Base-by-base conservation (phyloP, 208 protist genomes). In the Leishmania amazonensis region DNA sequence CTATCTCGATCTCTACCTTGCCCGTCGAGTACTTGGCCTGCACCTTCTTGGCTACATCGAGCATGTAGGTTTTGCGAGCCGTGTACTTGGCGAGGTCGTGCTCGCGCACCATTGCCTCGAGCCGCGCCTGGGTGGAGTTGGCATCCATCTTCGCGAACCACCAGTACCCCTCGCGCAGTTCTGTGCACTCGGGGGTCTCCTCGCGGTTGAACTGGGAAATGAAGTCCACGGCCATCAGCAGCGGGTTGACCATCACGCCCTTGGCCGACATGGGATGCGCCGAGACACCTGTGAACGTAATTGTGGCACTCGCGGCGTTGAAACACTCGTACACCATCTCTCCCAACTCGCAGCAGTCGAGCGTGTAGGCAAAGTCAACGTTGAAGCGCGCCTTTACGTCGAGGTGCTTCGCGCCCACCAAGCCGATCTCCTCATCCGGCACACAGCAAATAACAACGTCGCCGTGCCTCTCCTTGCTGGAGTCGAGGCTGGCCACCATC, bases 221-320 rank as follows among this genome's bases (percentile, higher is more conserved):
- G 86, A 91, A 96, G 79, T 96, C 92, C 49, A 91, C 81, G n/a
- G 92, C 91, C 90, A 97, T 94, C 28, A 92, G 83, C 42, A 97
- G 60, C 62, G 94, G 93, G 80, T 97, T 97, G 81, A 97, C 94
- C 83, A 97, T 85, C 45, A 95, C 91, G 5, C 92, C 92, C 81
- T 97, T 97, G 19, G 92, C 90, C 11, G 94, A 97, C 92, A 97
- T 97, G 13, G 94, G 94, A 80, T 97, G 94, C 9, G 92, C 91
- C 3, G 94, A 87, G 49, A 96, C 92, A 51, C 94, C 94, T 5
- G 86, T 92, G 68, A 96, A 94, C 54, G 58, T 88, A 57, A 97
- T 64, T 58, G 54, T 79, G 4, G 84, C 92, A 15, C 72, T 85
- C n/a, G 91, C 94, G 6, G 91, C 94, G 81, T 95, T 96, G 81